Base-by-base conservation (phyloP, 148 eudicot species). In the Fagopyrum tataricum region DNA sequence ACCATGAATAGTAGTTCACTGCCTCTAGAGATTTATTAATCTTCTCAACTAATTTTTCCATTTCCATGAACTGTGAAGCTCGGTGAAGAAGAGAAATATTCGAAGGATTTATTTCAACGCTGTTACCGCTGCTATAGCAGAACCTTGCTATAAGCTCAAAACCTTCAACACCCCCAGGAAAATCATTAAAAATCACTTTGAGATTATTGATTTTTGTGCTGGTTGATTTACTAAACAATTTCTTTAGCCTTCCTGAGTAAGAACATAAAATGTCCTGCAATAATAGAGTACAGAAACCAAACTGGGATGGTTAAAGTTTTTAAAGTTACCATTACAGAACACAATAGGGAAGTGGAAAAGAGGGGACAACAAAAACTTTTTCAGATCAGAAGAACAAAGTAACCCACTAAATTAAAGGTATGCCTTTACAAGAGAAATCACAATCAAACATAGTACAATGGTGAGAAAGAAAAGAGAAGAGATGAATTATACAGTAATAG, bases 71-170 rank as follows among this genome's bases (percentile, higher is more conserved):
- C 18, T 49, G 44, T 7, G 95, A 85, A 11, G 82, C 82, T 70
- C 76, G 86, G 7, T 77, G 59, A 41, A 90, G 81, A 46, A 39
- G 53, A 59, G 75, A 24, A n/a, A 85, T 41, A 41, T 87, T 89
- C 5, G 53, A 74, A 17, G 85, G 85, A 66, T 20, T 82, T 75
- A 89, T 77, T 15, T 75, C 80, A 10, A 46, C 37, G 18, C 80
- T 64, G 49, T 78, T 74, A 23, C 92, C 97, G 17, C 76, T 78
- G 72, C 81, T 86, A 81, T 91, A 91, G 79, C 91, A 91, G 78
- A 91, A 91, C 73, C 92, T 83, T 53, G 88, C 67, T 69, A 89
- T 73, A 6, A 86, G 85, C 82, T 91, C 97, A 44, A 91, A 91
- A 71, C 72, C 74, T 48, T 78, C 83, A 15, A 84, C 81, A 18